Conservation (phyloP, 805 yeast species). For the Huiozyma sinensis region DNA sequence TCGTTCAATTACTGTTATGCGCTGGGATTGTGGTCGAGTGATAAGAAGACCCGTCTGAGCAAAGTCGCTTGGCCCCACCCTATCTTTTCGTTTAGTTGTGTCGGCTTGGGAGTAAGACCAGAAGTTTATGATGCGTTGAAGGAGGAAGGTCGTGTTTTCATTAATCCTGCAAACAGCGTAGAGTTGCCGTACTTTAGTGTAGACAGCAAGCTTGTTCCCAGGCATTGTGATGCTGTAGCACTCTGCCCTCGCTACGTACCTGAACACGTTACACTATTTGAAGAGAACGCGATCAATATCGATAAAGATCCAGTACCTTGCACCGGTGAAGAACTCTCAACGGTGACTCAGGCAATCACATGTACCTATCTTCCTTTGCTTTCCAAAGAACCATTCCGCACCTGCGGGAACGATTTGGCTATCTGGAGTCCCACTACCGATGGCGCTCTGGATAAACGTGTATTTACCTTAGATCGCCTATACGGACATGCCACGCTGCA, state of each 20-base stretch:
- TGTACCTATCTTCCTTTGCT: no score
- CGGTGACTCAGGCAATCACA: no score
- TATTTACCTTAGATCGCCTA: background rate
- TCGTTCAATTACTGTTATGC: background rate
- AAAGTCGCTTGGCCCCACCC: conserved; percentile 15
- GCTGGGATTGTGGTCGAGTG: no score
- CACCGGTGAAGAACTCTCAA: no score
- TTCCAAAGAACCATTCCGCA: no score
- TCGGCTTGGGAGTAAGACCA: conserved; percentile 16
- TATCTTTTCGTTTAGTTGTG: conserved; percentile 11
- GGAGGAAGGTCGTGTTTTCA: conserved; percentile 1
- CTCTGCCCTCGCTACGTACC: conserved; percentile 15
- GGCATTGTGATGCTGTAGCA: conserved; percentile 14
- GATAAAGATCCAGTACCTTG: no score
- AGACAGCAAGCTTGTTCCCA: conserved; percentile 4
- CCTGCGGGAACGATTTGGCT: no score
- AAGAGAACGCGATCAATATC: background rate
- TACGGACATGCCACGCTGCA: conserved; percentile 3
- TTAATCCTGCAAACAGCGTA: conserved; percentile 11
- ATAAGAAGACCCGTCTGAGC: background rate
- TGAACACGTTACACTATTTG: conserved; percentile 6
- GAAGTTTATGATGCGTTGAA: conserved; percentile 5
- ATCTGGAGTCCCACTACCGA: no score
- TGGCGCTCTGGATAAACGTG: no score
- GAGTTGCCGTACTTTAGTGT: conserved; percentile 9